These are phyloP conservation scores for Phellinidium pouzarii DNA, from an alignment of 1,284 basidiomycete genomes.

Conservation along the genomic window DNA sequence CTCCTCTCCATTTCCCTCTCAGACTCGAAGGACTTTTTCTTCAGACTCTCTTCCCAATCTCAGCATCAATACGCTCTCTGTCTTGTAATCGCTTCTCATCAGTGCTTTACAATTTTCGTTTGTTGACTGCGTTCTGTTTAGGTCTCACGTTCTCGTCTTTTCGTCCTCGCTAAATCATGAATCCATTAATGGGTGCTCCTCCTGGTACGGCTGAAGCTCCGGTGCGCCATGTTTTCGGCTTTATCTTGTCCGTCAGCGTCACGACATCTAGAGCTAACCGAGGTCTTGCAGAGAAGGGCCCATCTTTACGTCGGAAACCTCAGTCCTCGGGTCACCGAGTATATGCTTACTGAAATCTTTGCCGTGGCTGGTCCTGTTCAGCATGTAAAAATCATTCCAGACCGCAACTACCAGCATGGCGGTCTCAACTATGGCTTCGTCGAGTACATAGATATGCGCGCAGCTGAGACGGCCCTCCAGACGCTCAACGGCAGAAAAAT, in stretches of 20 bases:
- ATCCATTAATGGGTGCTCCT: slow-evolving; percentile 47
- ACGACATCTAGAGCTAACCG: neutral
- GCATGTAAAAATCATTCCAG: slow-evolving; percentile 98
- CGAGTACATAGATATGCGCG: slow-evolving; percentile 95
- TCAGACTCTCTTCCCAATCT: slow-evolving; percentile 28
- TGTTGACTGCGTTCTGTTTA: slow-evolving; percentile 31
- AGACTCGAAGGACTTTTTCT: slow-evolving; percentile 24
- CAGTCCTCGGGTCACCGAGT: slow-evolving; percentile 87
- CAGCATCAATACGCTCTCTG: slow-evolving; percentile 33
- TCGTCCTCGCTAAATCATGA: slow-evolving; percentile 59
- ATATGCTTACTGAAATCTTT: slow-evolving; percentile 95
- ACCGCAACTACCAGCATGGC: slow-evolving; percentile 95
- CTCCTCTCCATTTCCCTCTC: slow-evolving; percentile 39
- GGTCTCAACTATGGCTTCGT: slow-evolving; percentile 98
- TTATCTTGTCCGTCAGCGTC: neutral
- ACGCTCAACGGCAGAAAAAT: slow-evolving; percentile 97
- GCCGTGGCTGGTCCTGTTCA: slow-evolving; percentile 92
- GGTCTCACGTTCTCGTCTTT: slow-evolving; percentile 31
- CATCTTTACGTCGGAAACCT: slow-evolving; percentile 98
- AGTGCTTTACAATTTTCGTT: slow-evolving; percentile 31
- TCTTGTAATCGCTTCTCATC: slow-evolving; percentile 27
- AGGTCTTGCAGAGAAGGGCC: slow-evolving; percentile 58
- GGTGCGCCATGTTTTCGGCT: slow-evolving; percentile 37
- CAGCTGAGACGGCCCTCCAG: slow-evolving; percentile 93
- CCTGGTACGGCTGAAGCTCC: slow-evolving; percentile 69